These are phyloP conservation scores for Dendrobium huoshanense DNA, from an alignment of 106 monocot species.

Conservation along the genomic window DNA sequence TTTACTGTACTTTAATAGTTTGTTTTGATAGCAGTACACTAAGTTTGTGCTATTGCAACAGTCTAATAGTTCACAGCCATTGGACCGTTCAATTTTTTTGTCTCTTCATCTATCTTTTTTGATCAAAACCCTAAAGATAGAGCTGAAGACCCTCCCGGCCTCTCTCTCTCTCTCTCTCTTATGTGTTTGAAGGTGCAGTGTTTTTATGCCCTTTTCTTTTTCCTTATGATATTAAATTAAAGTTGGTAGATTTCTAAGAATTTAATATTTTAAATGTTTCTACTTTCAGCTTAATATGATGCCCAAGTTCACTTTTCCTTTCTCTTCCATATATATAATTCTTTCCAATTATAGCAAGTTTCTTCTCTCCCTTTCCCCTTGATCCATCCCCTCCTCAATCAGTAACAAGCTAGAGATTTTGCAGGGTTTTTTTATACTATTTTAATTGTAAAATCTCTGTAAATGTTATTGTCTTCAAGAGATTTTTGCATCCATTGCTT, in stretches of 20 bases:
- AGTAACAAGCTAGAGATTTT: neutral
- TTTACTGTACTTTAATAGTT: too few relatives aligned
- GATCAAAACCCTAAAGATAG: conserved; percentile 12
- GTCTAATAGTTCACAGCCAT: conserved; percentile 16
- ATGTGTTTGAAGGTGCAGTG: conserved; percentile 5
- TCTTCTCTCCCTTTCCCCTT: neutral
- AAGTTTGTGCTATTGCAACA: neutral
- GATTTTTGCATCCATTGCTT: too few relatives aligned
- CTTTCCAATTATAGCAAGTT: neutral
- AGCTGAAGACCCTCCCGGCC: neutral
- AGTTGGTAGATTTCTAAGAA: conserved; percentile 4
- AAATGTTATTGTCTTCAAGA: neutral
- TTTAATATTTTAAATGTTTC: neutral
- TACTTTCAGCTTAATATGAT: neutral
- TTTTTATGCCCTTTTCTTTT: conserved; percentile 12
- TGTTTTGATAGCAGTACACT: conserved; percentile 6
- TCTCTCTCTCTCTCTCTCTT: conserved; percentile 5
- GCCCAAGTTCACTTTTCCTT: neutral
- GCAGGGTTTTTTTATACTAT: neutral
- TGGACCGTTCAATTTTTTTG: neutral
- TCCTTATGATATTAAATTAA: conserved; percentile 32
- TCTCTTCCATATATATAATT: neutral
- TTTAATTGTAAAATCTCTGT: neutral
- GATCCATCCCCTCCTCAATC: neutral
- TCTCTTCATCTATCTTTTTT: conserved; percentile 18